These are phyloP conservation scores for Artomyces pyxidatus DNA, from an alignment of 768 basidiomycete genomes.

Conservation along the genomic window DNA sequence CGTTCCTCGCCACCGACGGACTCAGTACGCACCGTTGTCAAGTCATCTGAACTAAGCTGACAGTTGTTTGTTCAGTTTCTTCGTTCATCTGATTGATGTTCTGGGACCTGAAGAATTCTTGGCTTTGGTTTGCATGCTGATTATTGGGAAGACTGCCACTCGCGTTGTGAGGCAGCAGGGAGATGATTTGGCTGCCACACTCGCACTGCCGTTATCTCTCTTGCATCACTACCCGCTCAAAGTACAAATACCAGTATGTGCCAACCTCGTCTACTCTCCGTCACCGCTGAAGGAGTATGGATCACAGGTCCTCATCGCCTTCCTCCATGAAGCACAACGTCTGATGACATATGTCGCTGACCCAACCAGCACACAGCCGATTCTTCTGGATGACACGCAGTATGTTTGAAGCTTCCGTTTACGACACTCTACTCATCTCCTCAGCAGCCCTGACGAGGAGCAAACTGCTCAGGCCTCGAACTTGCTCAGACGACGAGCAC, in stretches of 20 bases:
- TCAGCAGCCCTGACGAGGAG: constrained; percentile 48
- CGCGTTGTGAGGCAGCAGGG: constrained; percentile 54
- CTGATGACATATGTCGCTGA: constrained; percentile 38
- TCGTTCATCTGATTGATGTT: constrained; percentile 76
- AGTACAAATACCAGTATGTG: constrained; percentile 47
- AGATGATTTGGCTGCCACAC: constrained; percentile 49
- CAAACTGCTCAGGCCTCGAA: constrained; percentile 36
- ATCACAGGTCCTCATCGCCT: constrained; percentile 49
- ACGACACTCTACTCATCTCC: neutral
- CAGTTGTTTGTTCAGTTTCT: constrained; percentile 57
- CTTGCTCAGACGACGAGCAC: constrained; percentile 49
- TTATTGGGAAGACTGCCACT: constrained; percentile 72
- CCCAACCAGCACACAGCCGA: constrained; percentile 29
- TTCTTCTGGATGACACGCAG: constrained; percentile 52
- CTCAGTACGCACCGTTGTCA: constrained; percentile 46
- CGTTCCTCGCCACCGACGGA: constrained; percentile 87
- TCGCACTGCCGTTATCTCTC: constrained; percentile 61
- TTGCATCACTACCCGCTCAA: constrained; percentile 44
- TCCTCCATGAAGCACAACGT: constrained; percentile 58
- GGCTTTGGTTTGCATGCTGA: constrained; percentile 72
- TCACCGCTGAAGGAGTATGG: no score
- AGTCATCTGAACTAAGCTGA: constrained; percentile 5
- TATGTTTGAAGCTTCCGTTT: constrained; percentile 26
- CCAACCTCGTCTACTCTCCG: no score
- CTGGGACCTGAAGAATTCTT: constrained; percentile 78